These are phyloP conservation scores for Podospora pseudocomata DNA, from an alignment of 495 filamentous ascomycete genomes.

Conservation along the genomic window DNA sequence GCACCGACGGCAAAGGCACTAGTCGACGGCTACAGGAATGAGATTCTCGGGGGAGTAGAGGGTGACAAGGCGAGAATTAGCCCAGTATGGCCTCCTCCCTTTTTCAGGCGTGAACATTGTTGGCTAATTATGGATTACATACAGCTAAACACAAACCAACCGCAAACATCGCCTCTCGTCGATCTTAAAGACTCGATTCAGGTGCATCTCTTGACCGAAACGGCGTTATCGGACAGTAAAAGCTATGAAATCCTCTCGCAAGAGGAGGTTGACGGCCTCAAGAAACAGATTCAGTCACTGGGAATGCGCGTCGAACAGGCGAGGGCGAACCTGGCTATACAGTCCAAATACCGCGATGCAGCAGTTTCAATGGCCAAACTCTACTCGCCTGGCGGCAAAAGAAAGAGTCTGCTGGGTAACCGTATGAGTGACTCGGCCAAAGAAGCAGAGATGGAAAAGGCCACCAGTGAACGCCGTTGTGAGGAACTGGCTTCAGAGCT, in stretches of 20 bases:
- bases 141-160: slow-evolving; percentile 38
- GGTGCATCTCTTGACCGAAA: slow-evolving; percentile 88
- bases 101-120: slow-evolving; percentile 1
- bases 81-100: slow-evolving; percentile 37
- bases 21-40: slow-evolving; percentile 48
- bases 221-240: slow-evolving; percentile 81
- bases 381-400: slow-evolving; percentile 53
- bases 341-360: slow-evolving; percentile 90
- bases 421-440: slow-evolving; percentile 45
- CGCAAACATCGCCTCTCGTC: slow-evolving; percentile 43
- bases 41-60: slow-evolving; percentile 42
- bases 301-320: slow-evolving; percentile 72
- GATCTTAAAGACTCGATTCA: slow-evolving; percentile 55
- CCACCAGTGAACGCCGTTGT: slow-evolving; percentile 71
- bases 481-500: slow-evolving; percentile 80
- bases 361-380: slow-evolving; percentile 78
- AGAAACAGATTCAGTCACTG: slow-evolving; percentile 72
- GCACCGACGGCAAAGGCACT: slow-evolving; percentile 35
- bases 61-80: slow-evolving; percentile 45
- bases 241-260: slow-evolving; percentile 80
- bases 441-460: slow-evolving; percentile 71
- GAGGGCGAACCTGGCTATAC: slow-evolving; percentile 78
- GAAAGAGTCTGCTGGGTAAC: slow-evolving; percentile 53
- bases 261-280: slow-evolving; percentile 85
- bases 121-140: neutral